Evolutionary conservation across 495 filamentous ascomycete genomes (phyloP).

Genomic region (Penicillium arizonense): DNA sequence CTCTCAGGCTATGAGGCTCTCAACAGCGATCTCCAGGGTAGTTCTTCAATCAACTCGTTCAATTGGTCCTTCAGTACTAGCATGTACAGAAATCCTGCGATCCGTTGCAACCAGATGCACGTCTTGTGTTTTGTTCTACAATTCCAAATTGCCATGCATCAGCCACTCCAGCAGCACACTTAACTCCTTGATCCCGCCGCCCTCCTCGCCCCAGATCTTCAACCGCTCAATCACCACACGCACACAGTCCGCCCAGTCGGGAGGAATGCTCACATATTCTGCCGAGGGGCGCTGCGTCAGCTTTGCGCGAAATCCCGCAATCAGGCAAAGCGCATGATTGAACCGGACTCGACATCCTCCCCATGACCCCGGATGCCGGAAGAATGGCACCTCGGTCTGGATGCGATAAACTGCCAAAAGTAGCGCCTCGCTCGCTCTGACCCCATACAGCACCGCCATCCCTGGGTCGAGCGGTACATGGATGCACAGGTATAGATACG

Average conservation of each 20-base stretch:
- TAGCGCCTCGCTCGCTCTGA: constrained; percentile 27
- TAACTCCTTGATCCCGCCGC: constrained; percentile 27
- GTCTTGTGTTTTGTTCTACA: constrained; percentile 5
- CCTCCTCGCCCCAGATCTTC: constrained; percentile 28
- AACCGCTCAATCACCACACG: constrained; percentile 26
- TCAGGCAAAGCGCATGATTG: constrained; percentile 29
- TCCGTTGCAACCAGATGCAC: neutral
- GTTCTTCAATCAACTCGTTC: neutral
- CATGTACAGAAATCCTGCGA: neutral
- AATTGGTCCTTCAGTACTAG: too few species aligned
- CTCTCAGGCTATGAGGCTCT: neutral
- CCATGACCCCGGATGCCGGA: constrained; percentile 32
- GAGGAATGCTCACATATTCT: constrained; percentile 22
- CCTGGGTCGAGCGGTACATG: constrained; percentile 20
- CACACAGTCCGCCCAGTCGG: constrained; percentile 23
- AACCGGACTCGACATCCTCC: constrained; percentile 31
- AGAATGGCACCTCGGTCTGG: constrained; percentile 28
- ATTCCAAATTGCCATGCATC: constrained; percentile 18
- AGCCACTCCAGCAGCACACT: constrained; percentile 26
- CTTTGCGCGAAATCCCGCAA: constrained; percentile 28
- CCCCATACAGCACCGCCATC: constrained; percentile 18
- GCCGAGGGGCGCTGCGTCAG: constrained; percentile 16
- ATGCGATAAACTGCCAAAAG: constrained; percentile 27
- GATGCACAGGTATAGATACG: constrained; percentile 36
- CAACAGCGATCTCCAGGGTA: neutral